Conservation (phyloP, 176 grass and related monocot genomes). For the Zoysia pacifica region DNA sequence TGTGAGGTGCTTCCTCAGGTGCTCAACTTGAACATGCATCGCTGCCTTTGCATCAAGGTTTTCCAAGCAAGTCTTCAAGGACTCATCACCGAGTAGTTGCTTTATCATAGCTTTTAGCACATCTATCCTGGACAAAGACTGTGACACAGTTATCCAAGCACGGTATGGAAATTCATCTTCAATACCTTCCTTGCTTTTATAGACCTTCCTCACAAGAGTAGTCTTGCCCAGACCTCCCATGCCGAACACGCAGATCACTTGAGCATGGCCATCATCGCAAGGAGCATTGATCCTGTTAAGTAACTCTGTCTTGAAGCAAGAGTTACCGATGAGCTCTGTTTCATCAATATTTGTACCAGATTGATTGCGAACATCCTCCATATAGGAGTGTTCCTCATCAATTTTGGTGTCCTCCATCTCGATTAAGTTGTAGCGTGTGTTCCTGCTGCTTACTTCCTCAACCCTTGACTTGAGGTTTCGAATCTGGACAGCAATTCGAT, state of each 20-base stretch:
- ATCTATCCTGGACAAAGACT: not conserved
- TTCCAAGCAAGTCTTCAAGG: not conserved
- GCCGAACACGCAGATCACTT: not conserved
- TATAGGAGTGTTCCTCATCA: not conserved
- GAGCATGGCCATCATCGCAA: not conserved
- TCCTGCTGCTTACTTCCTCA: not conserved
- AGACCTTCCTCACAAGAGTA: not conserved
- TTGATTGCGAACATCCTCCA: not conserved
- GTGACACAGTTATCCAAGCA: not conserved
- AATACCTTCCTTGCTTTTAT: not conserved
- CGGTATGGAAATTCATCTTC: not conserved
- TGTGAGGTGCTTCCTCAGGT: not conserved
- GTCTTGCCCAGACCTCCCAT: not conserved
- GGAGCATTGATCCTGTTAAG: not conserved
- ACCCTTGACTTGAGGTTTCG: not conserved
- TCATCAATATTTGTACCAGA: not conserved
- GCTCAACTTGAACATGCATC: not conserved
- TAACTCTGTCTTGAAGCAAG: not conserved
- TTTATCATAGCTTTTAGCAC: not conserved
- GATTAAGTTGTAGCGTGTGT: not conserved
- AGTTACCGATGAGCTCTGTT: not conserved
- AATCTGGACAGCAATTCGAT: not conserved
- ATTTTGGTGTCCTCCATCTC: not conserved
- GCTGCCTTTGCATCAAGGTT: not conserved
- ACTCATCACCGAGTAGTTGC: not conserved